Base-by-base conservation (phyloP, 2,329 filamentous ascomycete species). In the Pyrenophora graminea region DNA sequence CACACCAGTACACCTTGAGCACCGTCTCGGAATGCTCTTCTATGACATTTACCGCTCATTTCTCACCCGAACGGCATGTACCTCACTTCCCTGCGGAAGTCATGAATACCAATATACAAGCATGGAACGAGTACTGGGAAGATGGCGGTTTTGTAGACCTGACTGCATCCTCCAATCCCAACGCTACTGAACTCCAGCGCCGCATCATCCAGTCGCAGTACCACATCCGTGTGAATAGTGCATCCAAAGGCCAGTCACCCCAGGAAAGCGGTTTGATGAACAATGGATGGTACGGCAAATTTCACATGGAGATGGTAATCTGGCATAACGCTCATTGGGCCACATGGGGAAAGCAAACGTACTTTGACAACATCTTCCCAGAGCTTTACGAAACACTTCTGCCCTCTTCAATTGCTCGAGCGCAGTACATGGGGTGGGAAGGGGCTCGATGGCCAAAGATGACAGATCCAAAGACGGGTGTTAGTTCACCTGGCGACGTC, bases 401-500 rank as follows among this genome's bases (percentile, higher is more conserved):
- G 1, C 61, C 63, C 1, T 69, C 67, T 0, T 70, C 67, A 3
- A 55, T 70, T 3, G 61, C 67, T 23, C 61, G 72, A 17, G 73
- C 73, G 7, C 37, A 57, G n/a, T 40, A 56, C 0, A 73, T 74
- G 58, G 73, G 72, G 4, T 75, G 74, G 58, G 58, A 63, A 21
- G 73, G 72, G 66, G 79, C 79, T 25, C 37, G 61, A 34, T 79
- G 77, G 76, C 77, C 77, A 0, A 81, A 84, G 61, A 84, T 83
- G 81, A 81, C 77, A 2, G 81, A 84, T 57, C 77, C 80, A 0
- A 36, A 53, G 0, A 78, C 76, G 0, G 80, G 81, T 23, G 72
- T 77, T 10, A 80, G 76, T 38, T 79, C 81, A 1, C 82, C 82
- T 0, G 83, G 83, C 2, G 80, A 82, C 51, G 84, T 85, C 60